Evolutionary conservation across 2,329 filamentous ascomycete species (phyloP), one percentile per base, ranked within the genome.

Genomic region (Microcyclospora pomicola): DNA sequence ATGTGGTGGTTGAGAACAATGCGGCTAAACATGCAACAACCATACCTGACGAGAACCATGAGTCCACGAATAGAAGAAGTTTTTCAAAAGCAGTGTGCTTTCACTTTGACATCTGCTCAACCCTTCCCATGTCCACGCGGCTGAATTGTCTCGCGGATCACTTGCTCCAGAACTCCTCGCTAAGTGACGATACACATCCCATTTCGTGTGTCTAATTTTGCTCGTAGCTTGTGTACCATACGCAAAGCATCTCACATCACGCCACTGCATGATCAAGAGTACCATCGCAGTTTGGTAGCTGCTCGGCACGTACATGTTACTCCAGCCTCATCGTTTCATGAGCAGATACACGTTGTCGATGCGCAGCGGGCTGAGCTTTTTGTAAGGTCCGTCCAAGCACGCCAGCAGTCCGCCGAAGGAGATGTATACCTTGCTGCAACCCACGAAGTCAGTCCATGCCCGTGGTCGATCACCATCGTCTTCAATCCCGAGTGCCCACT

Each of bases 341-440:
- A 96, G 72, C 43, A 98, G 73, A 59, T 98, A 98, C 46, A 92
- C 77, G 57, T 94, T 80, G 60, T 98, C 91, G 54, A 95, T 88
- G 52, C 86, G 77, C 55, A 98, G 65, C 19, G 86, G 82, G 27
- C 82, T 92, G 45, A 98, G 75, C 68, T 94, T 95, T 71, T 91
- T 92, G 62, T 93, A 91, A 2, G 91, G 91, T 5, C 92, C 91
- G 54, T 94, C 82, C 39, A 98, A 72, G 52, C 81, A 85, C 65
- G 96, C 79, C 53, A 98, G 65, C 47, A 98, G 67, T 6, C 91
- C 91, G 34, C 91, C 91, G 54, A 95, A 98, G 1, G 86, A 94
- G 50, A 92, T 73, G 63, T 88, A 98, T 19, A 86, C 84, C 60
- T 94, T 92, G 59, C 88, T 96, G 50, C 48, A 33, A 15, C 28